phyloP scores from a whole-genome alignment of 768 basidiomycete species.

The Lentinus brumalis region DNA sequence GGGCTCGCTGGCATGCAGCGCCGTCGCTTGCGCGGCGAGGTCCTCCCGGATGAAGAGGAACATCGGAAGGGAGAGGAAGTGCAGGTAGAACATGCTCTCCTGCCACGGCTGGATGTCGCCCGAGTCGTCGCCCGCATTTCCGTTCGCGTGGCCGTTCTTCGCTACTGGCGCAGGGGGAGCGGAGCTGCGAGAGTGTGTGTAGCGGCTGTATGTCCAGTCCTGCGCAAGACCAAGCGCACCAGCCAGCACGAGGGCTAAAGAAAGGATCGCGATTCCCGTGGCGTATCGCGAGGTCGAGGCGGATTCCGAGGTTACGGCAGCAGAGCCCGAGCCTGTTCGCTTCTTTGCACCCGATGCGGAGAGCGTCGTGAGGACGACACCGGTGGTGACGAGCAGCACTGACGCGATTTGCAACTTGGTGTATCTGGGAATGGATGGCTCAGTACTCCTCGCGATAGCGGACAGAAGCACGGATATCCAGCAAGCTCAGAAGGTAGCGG shows the following conservation, averaged over 20 bases:
- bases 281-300: conserved; percentile 43
- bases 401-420: conserved; percentile 64
- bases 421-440: conserved; percentile 48
- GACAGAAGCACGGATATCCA: too few relatives aligned
- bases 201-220: conserved; percentile 71
- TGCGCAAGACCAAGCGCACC: conserved; percentile 84
- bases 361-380: conserved; percentile 79
- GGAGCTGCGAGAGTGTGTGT: conserved; percentile 31
- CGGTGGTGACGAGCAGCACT: conserved; percentile 78
- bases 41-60: conserved; percentile 63
- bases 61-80: conserved; percentile 78
- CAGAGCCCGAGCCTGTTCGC: not conserved
- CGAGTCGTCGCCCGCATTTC: not conserved
- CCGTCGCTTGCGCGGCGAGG: conserved; percentile 48
- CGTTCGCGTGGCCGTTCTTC: not conserved
- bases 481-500: too few relatives aligned
- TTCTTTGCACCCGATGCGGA: conserved; percentile 56
- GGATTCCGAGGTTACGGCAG: conserved; percentile 4
- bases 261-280: conserved; percentile 73
- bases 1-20: conserved; percentile 44
- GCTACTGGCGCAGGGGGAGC: conserved; percentile 14
- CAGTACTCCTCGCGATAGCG: not conserved
- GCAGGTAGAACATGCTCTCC: conserved; percentile 91
- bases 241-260: conserved; percentile 75
- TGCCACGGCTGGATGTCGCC: conserved; percentile 57